Evolutionary conservation across 2,329 filamentous ascomycete species (phyloP).

Genomic region (Dactylellina drechsleri): DNA sequence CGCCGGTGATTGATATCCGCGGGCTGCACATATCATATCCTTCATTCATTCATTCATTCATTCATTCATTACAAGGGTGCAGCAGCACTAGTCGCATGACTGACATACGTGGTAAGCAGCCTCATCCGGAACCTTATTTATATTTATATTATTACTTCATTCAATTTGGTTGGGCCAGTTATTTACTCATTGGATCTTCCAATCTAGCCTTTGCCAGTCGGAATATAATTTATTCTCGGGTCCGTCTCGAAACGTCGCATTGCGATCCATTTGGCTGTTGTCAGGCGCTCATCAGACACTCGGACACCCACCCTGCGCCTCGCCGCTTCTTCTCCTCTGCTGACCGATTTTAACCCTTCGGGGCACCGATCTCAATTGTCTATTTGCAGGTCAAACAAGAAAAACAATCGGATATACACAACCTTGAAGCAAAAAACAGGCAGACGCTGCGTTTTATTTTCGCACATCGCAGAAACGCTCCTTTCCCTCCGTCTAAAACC

Average conservation of each 20-base stretch:
- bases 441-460: too few relatives aligned
- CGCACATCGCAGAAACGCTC: too few relatives aligned
- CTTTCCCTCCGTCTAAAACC: constrained; percentile 1
- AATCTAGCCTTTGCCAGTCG: constrained; percentile 2
- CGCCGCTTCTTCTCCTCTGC: background rate
- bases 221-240: constrained; percentile 15
- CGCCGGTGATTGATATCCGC: constrained; percentile 9
- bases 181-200: background rate
- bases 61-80: constrained; percentile 1
- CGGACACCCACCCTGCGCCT: constrained; percentile 1
- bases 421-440: too few relatives aligned
- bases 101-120: too few relatives aligned
- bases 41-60: constrained; percentile 4
- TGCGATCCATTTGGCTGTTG: constrained; percentile 6
- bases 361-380: constrained; percentile 38
- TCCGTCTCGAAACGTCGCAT: constrained; percentile 15
- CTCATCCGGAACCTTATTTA: constrained; percentile 1
- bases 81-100: too few relatives aligned
- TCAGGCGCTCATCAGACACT: constrained; percentile 13
- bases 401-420: constrained; percentile 39
- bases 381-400: constrained; percentile 39
- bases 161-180: background rate
- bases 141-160: constrained; percentile 4
- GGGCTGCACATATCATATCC: background rate
- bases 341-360: background rate